These are phyloP conservation scores for Diaporthe capsici DNA, from an alignment of 2,329 filamentous ascomycete genomes.

Conservation along the genomic window DNA sequence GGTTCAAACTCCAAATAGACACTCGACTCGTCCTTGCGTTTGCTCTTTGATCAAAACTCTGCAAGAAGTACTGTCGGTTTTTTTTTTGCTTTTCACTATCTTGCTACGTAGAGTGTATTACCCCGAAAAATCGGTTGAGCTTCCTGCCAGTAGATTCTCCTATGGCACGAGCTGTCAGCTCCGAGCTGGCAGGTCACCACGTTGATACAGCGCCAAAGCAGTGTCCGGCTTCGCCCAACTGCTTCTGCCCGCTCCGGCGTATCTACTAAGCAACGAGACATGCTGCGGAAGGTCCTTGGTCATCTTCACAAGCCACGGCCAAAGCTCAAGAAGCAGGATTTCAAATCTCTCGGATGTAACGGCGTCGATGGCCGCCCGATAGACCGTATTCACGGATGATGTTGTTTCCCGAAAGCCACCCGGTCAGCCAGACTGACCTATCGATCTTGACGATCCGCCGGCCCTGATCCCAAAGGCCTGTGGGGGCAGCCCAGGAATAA, in stretches of 20 bases:
- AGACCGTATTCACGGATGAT: background rate
- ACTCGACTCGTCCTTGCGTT: background rate
- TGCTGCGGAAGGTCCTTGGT: background rate
- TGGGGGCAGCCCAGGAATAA: background rate
- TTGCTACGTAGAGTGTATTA: background rate
- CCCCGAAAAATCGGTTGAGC: too few species aligned
- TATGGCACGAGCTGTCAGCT: background rate
- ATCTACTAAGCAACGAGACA: background rate
- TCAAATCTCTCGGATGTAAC: background rate
- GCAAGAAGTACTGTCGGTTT: too few species aligned
- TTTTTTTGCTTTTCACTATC: too few species aligned
- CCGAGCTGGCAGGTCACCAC: background rate
- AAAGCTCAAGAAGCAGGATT: background rate
- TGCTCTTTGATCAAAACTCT: background rate
- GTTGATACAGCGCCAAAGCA: background rate
- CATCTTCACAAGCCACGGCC: background rate
- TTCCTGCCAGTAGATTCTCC: background rate
- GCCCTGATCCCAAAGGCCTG: background rate
- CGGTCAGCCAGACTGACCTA: background rate
- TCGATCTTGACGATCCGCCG: background rate
- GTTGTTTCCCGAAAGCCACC: background rate
- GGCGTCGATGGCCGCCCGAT: background rate
- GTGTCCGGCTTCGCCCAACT: background rate
- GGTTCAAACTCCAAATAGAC: background rate
- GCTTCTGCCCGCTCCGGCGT: background rate